Conservation (phyloP, 352 stramenopile genomes). For the Phytophthora brassicae region DNA sequence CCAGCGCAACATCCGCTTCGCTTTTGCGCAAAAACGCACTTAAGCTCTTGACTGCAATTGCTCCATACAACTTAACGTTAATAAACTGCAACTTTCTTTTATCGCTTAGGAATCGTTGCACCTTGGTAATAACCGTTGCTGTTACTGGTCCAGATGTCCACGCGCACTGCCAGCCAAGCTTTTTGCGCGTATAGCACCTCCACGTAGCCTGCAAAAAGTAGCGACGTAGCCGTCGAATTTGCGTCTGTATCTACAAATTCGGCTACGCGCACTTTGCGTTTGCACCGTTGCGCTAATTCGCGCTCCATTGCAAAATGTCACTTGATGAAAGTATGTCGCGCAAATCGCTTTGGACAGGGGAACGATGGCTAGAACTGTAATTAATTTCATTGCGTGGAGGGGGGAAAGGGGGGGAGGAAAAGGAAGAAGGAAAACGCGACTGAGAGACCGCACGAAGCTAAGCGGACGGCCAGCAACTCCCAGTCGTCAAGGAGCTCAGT, state of each 20-base stretch:
- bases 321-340: slow-evolving; percentile 3
- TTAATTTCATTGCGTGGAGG: slow-evolving; percentile 24
- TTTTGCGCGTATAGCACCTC: slow-evolving; percentile 31
- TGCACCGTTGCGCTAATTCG: slow-evolving; percentile 20
- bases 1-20: background rate
- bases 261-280: slow-evolving; percentile 22
- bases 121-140: slow-evolving; percentile 19
- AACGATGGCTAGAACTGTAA: slow-evolving; percentile 16
- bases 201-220: slow-evolving; percentile 32
- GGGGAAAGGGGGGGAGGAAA: slow-evolving; percentile 26
- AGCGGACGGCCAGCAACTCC: slow-evolving; percentile 24
- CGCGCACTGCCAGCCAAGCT: slow-evolving; percentile 27
- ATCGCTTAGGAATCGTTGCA: too few species aligned
- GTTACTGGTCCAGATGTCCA: slow-evolving; percentile 29
- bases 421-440: slow-evolving; percentile 35
- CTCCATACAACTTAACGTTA: too few species aligned
- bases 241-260: slow-evolving; percentile 19
- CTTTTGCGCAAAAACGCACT: slow-evolving; percentile 29
- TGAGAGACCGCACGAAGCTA: slow-evolving; percentile 24
- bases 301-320: slow-evolving; percentile 18
- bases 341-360: slow-evolving; percentile 15
- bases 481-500: slow-evolving; percentile 14
- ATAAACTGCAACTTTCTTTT: slow-evolving; percentile 1
- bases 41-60: slow-evolving; percentile 34
- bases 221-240: background rate